A percentile compares a stretch with the other conserved stretches of the same genome.
Evolutionary conservation across 306 rosid genomes (phyloP).

Genomic region (Pterocarpus macrocarpus): DNA sequence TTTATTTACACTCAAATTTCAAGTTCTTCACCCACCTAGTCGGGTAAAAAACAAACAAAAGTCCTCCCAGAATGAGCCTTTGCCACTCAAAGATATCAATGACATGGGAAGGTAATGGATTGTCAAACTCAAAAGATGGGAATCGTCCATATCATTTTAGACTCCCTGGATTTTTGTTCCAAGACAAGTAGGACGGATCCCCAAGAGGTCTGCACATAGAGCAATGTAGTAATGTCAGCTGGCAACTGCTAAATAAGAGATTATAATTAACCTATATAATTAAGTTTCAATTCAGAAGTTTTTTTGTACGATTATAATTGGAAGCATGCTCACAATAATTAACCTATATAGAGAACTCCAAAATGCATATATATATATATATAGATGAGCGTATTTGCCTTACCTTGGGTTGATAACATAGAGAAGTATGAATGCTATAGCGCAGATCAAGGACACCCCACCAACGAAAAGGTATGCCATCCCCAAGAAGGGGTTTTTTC

Average conservation of each 20-base stretch:
- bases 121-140: neutral
- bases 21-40: constrained; percentile 32
- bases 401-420: constrained; percentile 88
- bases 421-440: constrained; percentile 69
- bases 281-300: no score
- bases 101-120: constrained; percentile 14
- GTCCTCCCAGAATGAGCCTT: constrained; percentile 27
- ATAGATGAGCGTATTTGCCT: neutral
- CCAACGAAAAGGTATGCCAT: constrained; percentile 76
- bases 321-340: no score
- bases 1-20: constrained; percentile 43
- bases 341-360: no score
- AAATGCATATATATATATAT: no score
- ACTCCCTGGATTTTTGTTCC: constrained; percentile 70
- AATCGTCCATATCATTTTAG: constrained; percentile 37
- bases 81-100: constrained; percentile 12
- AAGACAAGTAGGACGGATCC: constrained; percentile 88
- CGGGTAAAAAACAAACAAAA: constrained; percentile 8
- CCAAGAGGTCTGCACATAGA: constrained; percentile 85
- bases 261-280: no score
- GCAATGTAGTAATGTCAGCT: constrained; percentile 44
- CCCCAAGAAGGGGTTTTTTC: constrained; percentile 82
- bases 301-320: no score
- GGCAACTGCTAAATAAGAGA: neutral
- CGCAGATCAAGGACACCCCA: constrained; percentile 65